Evolutionary conservation across 768 basidiomycete species (phyloP), one percentile per base, ranked within the genome.

Genomic region (Pleurotus eryngii): DNA sequence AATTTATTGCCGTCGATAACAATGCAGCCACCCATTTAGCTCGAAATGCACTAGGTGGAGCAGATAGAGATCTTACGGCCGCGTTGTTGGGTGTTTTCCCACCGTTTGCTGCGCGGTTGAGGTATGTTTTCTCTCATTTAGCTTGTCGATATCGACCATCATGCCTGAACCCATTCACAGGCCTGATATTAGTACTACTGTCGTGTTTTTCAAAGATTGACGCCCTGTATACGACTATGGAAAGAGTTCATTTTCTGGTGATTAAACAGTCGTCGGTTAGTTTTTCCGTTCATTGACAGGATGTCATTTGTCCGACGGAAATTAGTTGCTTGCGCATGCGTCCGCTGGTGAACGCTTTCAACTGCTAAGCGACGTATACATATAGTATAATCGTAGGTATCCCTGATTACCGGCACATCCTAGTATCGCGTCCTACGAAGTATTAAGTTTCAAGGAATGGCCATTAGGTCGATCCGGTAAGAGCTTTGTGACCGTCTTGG

Each of bases 11-110:
- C 60, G 64, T 67, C 50, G 76, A 80, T 59, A 61, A 58, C n/a
- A 82, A 81, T 58, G 76, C 74, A 20, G 75, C 76, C 0, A 76
- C 75, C 5, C 82, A 85, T 67, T 60, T 86, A 27, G 68, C 77
- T 35, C 68, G 81, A 51, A 85, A 84, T 60, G 81, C 81, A 1
- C 69, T 85, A 0, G 82, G 82, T 5, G 83, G 83, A 1, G 78
- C 76, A 4, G 72, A 81, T 64, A 48, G 61, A 18, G 75, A 81
- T 60, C 65, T 80, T 42, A 70, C 69, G 47, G 66, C 65, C 15
- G 72, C 77, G 1, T 63, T 84, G 54, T 57, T 81, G 50, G 65
- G 61, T 47, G 68, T 79, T 61, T 68, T 65, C 14, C 62, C 70
- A 8, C 74, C 78, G 0, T 62, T 76, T 20, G 65, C 74, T 12